These are phyloP conservation scores for Geotrichum restrictum DNA, from an alignment of 1,139 yeast species.

Conservation along the genomic window DNA sequence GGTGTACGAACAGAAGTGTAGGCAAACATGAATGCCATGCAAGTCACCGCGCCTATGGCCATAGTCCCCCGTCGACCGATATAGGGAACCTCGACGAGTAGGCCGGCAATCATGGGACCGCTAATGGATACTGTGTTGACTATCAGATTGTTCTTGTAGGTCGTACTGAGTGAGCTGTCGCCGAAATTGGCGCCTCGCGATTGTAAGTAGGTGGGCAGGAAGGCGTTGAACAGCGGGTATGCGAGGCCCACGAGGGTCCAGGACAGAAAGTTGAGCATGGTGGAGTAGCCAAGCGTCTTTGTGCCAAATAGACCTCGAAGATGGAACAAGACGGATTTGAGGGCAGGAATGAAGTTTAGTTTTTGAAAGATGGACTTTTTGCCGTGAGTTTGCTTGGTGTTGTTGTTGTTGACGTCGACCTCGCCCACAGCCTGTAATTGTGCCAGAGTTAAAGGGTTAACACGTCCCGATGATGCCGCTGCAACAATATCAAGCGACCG, in stretches of 20 bases:
- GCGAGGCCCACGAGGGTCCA: constrained; percentile 53
- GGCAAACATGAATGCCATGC: constrained; percentile 56
- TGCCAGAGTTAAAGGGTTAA: constrained; percentile 38
- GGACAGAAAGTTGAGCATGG: constrained; percentile 43
- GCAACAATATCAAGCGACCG: constrained; percentile 29
- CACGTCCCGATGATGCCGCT: constrained; percentile 26
- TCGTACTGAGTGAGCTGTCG: constrained; percentile 41
- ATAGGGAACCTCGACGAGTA: constrained; percentile 41
- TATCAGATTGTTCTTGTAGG: constrained; percentile 52
- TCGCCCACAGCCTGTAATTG: constrained; percentile 45
- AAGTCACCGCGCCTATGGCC: constrained; percentile 50
- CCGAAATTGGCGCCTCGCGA: constrained; percentile 46
- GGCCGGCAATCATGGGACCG: constrained; percentile 57
- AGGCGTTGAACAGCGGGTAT: constrained; percentile 51
- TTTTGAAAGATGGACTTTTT: constrained; percentile 16
- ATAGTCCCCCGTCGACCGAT: constrained; percentile 56
- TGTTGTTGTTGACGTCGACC: constrained; percentile 14
- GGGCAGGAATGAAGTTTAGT: constrained; percentile 6
- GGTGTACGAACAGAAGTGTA: constrained; percentile 53
- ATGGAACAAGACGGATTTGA: constrained; percentile 17
- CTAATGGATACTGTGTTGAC: constrained; percentile 50
- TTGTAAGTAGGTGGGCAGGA: constrained; percentile 48
- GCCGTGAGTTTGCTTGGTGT: too few species aligned
- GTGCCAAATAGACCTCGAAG: constrained; percentile 41
- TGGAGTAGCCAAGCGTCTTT: constrained; percentile 43